Conservation (phyloP, 768 basidiomycete species). For the Tylopilus vinaceipallidus region DNA sequence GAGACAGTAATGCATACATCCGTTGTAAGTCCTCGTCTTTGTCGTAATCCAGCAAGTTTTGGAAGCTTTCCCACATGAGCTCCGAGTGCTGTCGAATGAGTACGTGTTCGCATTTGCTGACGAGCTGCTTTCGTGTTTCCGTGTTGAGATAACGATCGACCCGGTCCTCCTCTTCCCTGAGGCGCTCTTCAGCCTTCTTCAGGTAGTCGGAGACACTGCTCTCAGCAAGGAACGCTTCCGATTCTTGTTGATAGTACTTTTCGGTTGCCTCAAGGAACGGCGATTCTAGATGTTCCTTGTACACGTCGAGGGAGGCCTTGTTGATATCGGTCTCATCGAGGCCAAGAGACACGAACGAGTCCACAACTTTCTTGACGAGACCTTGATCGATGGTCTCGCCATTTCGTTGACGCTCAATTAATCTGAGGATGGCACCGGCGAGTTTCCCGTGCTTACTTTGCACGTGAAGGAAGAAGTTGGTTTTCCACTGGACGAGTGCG, state of each 20-base stretch:
- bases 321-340: slow-evolving; percentile 90
- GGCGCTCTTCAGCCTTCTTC: slow-evolving; percentile 88
- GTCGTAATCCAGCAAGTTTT: slow-evolving; percentile 84
- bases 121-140: slow-evolving; percentile 79
- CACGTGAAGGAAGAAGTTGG: slow-evolving; percentile 85
- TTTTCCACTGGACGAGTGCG: slow-evolving; percentile 94
- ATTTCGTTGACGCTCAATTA: slow-evolving; percentile 92
- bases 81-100: slow-evolving; percentile 85
- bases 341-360: slow-evolving; percentile 93
- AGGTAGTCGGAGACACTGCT: slow-evolving; percentile 93
- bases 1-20: slow-evolving; percentile 88
- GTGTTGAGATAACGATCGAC: slow-evolving; percentile 93
- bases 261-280: slow-evolving; percentile 90
- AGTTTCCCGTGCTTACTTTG: slow-evolving; percentile 81
- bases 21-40: slow-evolving; percentile 93
- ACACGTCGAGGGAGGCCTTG: slow-evolving; percentile 90
- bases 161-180: slow-evolving; percentile 92
- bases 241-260: slow-evolving; percentile 90
- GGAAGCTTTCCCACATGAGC: slow-evolving; percentile 89
- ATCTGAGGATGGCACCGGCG: slow-evolving; percentile 79
- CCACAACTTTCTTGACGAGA: slow-evolving; percentile 91
- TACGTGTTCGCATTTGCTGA: slow-evolving; percentile 85
- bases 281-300: slow-evolving; percentile 85
- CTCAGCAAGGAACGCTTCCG: slow-evolving; percentile 82
- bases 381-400: slow-evolving; percentile 93